These are phyloP conservation scores for Malus hybrid DNA, from an alignment of 331 rosid genomes.

Conservation along the genomic window DNA sequence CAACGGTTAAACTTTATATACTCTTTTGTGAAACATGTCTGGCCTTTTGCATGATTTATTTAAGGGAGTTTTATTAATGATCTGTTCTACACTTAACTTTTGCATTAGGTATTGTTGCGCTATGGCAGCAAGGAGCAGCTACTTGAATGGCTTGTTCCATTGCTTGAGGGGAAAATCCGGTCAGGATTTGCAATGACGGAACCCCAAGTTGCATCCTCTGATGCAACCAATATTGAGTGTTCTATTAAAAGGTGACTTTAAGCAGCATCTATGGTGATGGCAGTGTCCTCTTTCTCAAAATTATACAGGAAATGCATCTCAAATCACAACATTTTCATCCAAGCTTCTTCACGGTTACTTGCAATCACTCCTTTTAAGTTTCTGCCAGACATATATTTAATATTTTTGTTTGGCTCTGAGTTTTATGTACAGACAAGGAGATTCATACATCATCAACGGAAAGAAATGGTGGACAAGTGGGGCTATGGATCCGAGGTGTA, in stretches of 20 bases:
- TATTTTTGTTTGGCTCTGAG: background rate
- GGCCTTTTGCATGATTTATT: conserved; percentile 5
- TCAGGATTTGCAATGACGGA: conserved; percentile 98
- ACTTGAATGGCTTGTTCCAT: conserved; percentile 82
- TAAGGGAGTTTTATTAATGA: background rate
- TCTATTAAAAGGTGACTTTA: conserved; percentile 66
- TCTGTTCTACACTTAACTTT: conserved; percentile 8
- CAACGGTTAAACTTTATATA: background rate
- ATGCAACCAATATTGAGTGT: conserved; percentile 88
- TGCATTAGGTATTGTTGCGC: conserved; percentile 74
- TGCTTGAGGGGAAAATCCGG: conserved; percentile 87
- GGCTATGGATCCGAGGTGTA: conserved; percentile 97
- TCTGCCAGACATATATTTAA: background rate
- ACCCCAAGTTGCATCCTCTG: conserved; percentile 89
- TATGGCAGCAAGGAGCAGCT: conserved; percentile 76
- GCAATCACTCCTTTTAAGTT: background rate
- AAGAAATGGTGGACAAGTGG: conserved; percentile 99
- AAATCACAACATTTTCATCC: background rate
- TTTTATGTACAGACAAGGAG: conserved; percentile 55
- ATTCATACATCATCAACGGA: conserved; percentile 79
- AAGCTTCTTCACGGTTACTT: background rate
- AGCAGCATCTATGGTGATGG: conserved; percentile 4
- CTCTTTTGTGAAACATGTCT: background rate
- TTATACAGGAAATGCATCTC: background rate
- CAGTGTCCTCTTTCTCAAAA: background rate